Conservation (phyloP, 2,329 filamentous ascomycete genomes). For the Epichloe baconii region DNA sequence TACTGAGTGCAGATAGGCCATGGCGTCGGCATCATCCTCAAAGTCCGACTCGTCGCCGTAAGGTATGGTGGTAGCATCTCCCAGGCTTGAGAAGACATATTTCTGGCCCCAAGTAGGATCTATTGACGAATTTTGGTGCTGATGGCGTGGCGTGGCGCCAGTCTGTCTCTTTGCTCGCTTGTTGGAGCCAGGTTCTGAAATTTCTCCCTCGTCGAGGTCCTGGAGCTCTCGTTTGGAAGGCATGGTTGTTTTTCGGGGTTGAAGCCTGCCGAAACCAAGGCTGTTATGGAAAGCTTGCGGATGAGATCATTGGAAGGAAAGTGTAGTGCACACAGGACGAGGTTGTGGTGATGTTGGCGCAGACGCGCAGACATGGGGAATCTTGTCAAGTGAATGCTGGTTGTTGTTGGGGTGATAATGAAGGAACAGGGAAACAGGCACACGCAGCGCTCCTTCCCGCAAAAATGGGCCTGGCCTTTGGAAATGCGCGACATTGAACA, state of each 20-base stretch:
- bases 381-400: neutral
- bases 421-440: too few species aligned
- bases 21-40: constrained; percentile 52
- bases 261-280: neutral
- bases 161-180: constrained; percentile 14
- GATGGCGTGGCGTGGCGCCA: constrained; percentile 22
- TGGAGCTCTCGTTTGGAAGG: constrained; percentile 22
- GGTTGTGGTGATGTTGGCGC: neutral
- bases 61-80: constrained; percentile 31
- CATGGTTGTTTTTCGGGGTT: constrained; percentile 14
- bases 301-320: neutral
- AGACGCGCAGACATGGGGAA: neutral
- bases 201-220: constrained; percentile 17
- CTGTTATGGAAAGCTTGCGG: neutral
- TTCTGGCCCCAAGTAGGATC: constrained; percentile 59
- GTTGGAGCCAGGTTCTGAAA: constrained; percentile 14
- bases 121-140: constrained; percentile 32
- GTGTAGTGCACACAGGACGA: neutral
- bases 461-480: neutral
- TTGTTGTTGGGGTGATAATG: neutral
- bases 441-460: neutral
- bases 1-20: constrained; percentile 59
- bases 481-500: too few species aligned
- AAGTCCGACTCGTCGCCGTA: constrained; percentile 49
- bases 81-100: constrained; percentile 54